Evolutionary conservation across 495 filamentous ascomycete species (phyloP).

Genomic region (Hyaloscypha finlandica): DNA sequence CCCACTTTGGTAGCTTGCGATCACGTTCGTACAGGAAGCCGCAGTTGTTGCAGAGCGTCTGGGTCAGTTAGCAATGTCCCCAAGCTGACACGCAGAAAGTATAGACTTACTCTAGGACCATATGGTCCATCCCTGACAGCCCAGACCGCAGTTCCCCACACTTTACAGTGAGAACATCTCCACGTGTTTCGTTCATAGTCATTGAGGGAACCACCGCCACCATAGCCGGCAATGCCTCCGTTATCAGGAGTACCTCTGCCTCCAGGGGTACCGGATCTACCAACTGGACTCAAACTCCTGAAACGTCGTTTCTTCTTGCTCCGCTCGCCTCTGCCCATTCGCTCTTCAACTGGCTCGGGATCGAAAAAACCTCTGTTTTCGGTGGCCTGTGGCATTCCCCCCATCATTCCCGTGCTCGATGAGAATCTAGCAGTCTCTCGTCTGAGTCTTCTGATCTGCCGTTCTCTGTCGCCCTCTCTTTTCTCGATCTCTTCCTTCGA

Average conservation of each 20-base stretch:
- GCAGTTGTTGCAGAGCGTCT: constrained; percentile 96
- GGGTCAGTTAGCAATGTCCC: constrained; percentile 22
- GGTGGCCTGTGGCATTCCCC: constrained; percentile 60
- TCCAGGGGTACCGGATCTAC: constrained; percentile 66
- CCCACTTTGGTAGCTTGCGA: constrained; percentile 80
- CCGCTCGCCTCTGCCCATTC: constrained; percentile 81
- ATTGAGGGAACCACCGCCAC: constrained; percentile 62
- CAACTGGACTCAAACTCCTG: constrained; percentile 79
- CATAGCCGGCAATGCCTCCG: constrained; percentile 59
- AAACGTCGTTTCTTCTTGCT: constrained; percentile 94
- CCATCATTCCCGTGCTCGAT: constrained; percentile 74
- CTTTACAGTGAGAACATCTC: constrained; percentile 87
- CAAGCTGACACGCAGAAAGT: neutral
- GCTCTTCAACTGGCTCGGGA: constrained; percentile 54
- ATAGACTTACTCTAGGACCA: constrained; percentile 72
- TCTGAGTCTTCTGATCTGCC: constrained; percentile 82
- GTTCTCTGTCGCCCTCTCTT: constrained; percentile 89
- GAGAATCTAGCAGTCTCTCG: constrained; percentile 93
- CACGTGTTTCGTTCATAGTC: constrained; percentile 84
- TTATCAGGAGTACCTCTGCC: constrained; percentile 77
- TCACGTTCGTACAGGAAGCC: constrained; percentile 86
- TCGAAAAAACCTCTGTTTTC: constrained; percentile 60
- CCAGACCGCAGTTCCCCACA: constrained; percentile 92
- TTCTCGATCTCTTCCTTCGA: constrained; percentile 98
- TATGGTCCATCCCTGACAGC: constrained; percentile 88